phyloP scores from a whole-genome alignment of 805 yeast genomes.

The Saccharomycopsis capsularis region DNA sequence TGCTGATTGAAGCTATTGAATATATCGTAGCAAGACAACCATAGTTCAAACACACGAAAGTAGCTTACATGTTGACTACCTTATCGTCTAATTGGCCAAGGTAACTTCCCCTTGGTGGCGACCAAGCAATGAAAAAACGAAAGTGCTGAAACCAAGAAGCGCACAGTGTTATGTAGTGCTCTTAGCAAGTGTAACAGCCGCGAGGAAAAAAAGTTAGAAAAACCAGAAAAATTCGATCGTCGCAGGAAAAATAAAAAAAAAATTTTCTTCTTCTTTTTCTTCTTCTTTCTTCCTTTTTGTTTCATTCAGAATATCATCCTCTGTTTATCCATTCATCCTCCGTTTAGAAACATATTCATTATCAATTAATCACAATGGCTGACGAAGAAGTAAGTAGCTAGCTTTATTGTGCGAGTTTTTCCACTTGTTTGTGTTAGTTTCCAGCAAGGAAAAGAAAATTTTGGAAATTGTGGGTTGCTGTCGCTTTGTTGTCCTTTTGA shows the following conservation, averaged over 20 bases:
- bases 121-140: no score
- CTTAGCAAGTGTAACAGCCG: no score
- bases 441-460: neutral
- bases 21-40: no score
- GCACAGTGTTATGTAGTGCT: no score
- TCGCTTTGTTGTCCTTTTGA: neutral
- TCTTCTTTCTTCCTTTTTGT: neutral
- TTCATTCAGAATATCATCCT: conserved; percentile 1
- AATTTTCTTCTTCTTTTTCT: conserved; percentile 10
- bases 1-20: no score
- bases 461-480: neutral
- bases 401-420: neutral
- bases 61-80: no score
- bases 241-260: conserved; percentile 1
- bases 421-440: neutral
- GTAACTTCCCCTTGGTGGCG: no score
- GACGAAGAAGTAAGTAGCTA: conserved; percentile 27
- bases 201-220: conserved; percentile 5
- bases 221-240: conserved; percentile 1
- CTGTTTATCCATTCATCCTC: neutral
- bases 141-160: neutral
- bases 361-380: conserved; percentile 20
- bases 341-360: neutral
- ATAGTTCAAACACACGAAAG: no score
- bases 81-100: no score